A percentile compares a stretch with the other conserved stretches of the same genome.
Conservation (phyloP, 2,329 filamentous ascomycete species). For the Colletotrichum spinosum region DNA sequence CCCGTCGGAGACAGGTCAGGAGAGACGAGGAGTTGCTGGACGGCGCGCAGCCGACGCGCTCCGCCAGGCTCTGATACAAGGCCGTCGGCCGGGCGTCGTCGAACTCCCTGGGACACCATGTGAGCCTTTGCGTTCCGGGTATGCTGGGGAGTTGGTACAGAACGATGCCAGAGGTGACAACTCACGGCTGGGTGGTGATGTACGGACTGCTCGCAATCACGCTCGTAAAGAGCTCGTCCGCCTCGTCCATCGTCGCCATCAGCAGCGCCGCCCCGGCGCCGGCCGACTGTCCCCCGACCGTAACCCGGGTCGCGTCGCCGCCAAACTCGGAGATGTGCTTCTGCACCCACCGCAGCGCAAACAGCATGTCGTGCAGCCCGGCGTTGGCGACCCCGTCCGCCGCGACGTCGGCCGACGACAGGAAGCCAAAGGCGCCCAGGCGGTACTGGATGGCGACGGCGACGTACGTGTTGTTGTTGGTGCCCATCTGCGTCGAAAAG, state of each 20-base stretch:
- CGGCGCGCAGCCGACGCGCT: slow-evolving; percentile 13
- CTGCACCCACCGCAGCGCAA: slow-evolving; percentile 36
- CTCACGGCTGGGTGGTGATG: slow-evolving; percentile 21
- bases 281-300: slow-evolving; percentile 21
- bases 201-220: slow-evolving; percentile 27
- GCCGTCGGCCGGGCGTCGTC: slow-evolving; percentile 9
- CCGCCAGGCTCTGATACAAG: slow-evolving; percentile 12
- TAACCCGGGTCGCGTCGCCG: slow-evolving; percentile 28
- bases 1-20: slow-evolving; percentile 21
- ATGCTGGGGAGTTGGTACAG: too few relatives aligned
- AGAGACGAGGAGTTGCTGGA: not conserved
- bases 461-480: slow-evolving; percentile 22
- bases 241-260: slow-evolving; percentile 5
- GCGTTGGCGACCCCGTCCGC: slow-evolving; percentile 35
- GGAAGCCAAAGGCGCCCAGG: slow-evolving; percentile 32
- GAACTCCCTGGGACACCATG: not conserved
- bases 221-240: slow-evolving; percentile 17
- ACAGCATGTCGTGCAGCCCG: slow-evolving; percentile 36
- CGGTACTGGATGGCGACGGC: slow-evolving; percentile 32
- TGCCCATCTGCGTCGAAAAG: slow-evolving; percentile 17
- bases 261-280: slow-evolving; percentile 14
- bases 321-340: slow-evolving; percentile 38
- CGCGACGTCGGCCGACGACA: slow-evolving; percentile 34
- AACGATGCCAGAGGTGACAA: not conserved
- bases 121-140: not conserved